These are phyloP conservation scores for Kwoniella sp. DNA, from an alignment of 768 basidiomycete genomes.

Conservation along the genomic window DNA sequence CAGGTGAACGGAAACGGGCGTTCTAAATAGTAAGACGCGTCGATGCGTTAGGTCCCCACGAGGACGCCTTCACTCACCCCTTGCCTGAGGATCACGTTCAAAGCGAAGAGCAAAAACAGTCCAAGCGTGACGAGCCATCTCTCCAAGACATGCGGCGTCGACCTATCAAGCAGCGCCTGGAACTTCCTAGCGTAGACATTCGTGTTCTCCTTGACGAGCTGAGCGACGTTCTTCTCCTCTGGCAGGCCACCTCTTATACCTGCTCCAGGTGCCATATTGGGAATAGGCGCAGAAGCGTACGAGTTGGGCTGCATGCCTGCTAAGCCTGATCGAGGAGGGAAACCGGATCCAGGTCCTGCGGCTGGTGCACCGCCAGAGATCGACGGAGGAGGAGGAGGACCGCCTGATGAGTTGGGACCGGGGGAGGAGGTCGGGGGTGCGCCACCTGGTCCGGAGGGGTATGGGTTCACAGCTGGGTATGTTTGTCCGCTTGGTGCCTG, in stretches of 20 bases:
- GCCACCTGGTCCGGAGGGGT: slow-evolving; percentile 7
- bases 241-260: slow-evolving; percentile 46
- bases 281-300: slow-evolving; percentile 34
- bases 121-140: slow-evolving; percentile 81
- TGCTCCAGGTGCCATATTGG: slow-evolving; percentile 30
- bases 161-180: slow-evolving; percentile 84
- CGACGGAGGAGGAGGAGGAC: background rate
- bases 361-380: slow-evolving; percentile 20
- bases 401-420: slow-evolving; percentile 1
- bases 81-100: slow-evolving; percentile 84
- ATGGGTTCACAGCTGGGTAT: slow-evolving; percentile 18
- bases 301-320: slow-evolving; percentile 46
- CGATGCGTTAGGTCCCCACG: no score
- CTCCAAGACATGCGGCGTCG: slow-evolving; percentile 85
- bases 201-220: slow-evolving; percentile 52
- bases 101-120: slow-evolving; percentile 71
- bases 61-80: slow-evolving; percentile 65
- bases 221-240: slow-evolving; percentile 55
- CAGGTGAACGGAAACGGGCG: background rate
- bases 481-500: slow-evolving; percentile 6
- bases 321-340: slow-evolving; percentile 50
- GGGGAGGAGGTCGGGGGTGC: slow-evolving; percentile 21
- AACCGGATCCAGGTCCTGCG: slow-evolving; percentile 52
- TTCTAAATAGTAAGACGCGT: no score
- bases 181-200: slow-evolving; percentile 59